These are phyloP conservation scores for Sarocladium kiliense DNA, from an alignment of 2,329 filamentous ascomycete genomes.

Conservation along the genomic window DNA sequence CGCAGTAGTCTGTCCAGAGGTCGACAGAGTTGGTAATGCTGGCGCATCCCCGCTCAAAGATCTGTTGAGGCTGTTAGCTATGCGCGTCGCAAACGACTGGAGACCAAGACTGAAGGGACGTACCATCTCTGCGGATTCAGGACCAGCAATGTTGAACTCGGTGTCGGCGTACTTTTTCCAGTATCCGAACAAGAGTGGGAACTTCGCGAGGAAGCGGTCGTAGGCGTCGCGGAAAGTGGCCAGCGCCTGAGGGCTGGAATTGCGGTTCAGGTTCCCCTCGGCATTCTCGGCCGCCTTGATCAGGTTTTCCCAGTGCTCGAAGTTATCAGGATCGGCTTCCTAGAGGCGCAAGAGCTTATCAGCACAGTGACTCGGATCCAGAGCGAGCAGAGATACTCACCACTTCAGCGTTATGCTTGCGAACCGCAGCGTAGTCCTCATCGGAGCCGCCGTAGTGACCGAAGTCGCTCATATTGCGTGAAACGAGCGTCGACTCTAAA, in stretches of 20 bases:
- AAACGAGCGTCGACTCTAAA: slow-evolving; percentile 10
- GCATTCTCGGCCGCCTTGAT: slow-evolving; percentile 76
- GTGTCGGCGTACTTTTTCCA: slow-evolving; percentile 99
- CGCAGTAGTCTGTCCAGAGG: slow-evolving; percentile 94
- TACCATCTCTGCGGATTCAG: slow-evolving; percentile 96
- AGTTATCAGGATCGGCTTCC: slow-evolving; percentile 77
- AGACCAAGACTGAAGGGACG: slow-evolving; percentile 18
- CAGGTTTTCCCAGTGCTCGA: slow-evolving; percentile 92
- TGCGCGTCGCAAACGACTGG: neutral
- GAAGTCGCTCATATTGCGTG: slow-evolving; percentile 61
- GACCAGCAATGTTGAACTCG: slow-evolving; percentile 94
- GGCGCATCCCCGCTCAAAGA: slow-evolving; percentile 92
- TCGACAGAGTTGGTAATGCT: slow-evolving; percentile 93
- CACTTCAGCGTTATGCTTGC: slow-evolving; percentile 70
- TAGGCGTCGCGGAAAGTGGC: slow-evolving; percentile 81
- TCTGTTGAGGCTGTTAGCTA: slow-evolving; percentile 40
- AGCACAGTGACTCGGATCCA: slow-evolving; percentile 14
- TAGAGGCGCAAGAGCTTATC: slow-evolving; percentile 22
- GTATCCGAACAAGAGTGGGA: slow-evolving; percentile 93
- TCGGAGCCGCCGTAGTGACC: slow-evolving; percentile 65
- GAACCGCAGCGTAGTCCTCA: slow-evolving; percentile 78
- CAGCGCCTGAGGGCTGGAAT: slow-evolving; percentile 92
- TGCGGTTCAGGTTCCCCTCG: slow-evolving; percentile 91
- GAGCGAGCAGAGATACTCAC: slow-evolving; percentile 39
- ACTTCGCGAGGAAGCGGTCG: slow-evolving; percentile 89